A percentile compares a stretch with the other conserved stretches of the same genome.
phyloP scores from a whole-genome alignment of 2,329 filamentous ascomycete genomes.

The Ascocoryne sarcoides region DNA sequence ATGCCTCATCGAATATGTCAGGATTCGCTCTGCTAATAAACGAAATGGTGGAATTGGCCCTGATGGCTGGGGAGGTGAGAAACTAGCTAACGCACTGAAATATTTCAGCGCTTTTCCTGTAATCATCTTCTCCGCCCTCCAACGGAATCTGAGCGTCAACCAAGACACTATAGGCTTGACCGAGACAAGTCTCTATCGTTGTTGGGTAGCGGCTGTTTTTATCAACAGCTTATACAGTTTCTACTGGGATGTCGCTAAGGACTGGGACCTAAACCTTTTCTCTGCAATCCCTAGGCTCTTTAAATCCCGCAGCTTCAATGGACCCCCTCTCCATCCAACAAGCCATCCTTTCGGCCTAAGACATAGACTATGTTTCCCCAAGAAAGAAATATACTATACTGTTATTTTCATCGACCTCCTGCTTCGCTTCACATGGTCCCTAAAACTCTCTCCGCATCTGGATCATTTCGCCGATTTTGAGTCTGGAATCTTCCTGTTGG shows the following conservation, averaged over 20 bases:
- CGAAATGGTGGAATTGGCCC: constrained; percentile 34
- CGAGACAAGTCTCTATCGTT: constrained; percentile 39
- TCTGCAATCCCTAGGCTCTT: constrained; percentile 36
- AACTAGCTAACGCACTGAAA: constrained; percentile 89
- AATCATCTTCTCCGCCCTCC: constrained; percentile 68
- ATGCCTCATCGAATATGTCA: constrained; percentile 79
- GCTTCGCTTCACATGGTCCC: constrained; percentile 81
- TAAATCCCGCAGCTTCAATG: neutral
- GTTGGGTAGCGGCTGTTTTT: constrained; percentile 64
- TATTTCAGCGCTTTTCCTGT: constrained; percentile 94
- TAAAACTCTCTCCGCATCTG: constrained; percentile 76
- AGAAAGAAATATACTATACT: constrained; percentile 68
- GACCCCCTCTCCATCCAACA: neutral
- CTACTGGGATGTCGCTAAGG: constrained; percentile 94
- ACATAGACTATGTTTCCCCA: constrained; percentile 62
- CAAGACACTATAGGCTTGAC: constrained; percentile 30
- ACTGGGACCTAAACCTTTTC: constrained; percentile 91
- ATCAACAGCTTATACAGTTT: constrained; percentile 92
- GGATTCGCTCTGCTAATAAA: constrained; percentile 53
- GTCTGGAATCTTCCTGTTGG: constrained; percentile 77
- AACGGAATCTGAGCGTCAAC: constrained; percentile 48
- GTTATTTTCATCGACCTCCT: constrained; percentile 72
- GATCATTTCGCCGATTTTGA: constrained; percentile 82
- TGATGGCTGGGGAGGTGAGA: constrained; percentile 70
- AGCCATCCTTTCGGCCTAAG: constrained; percentile 50